Base-by-base conservation (phyloP, 2,329 filamentous ascomycete species). In the Myriangium duriaei region DNA sequence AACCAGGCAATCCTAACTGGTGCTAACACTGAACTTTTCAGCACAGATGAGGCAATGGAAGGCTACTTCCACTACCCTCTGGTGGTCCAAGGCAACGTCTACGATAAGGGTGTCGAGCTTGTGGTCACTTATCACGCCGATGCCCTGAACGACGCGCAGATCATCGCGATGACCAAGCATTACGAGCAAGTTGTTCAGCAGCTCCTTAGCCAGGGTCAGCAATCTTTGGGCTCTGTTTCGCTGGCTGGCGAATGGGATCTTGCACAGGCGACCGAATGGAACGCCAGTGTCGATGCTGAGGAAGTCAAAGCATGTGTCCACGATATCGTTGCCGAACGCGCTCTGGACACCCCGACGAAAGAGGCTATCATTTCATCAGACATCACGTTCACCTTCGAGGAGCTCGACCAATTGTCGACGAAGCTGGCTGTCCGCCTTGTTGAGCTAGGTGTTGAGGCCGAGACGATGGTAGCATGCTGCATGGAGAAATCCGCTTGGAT, bases 51-150 rank as follows among this genome's bases (percentile, higher is more conserved):
- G 6, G 14, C 17, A n/a, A 7, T 37, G 35, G 35, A 30, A 15
- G 26, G 11, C 4, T 58, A 57, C 37, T 56, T 56, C 47, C 57
- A 53, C 29, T 57, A 57, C 35, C 53, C 54, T 1, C 49, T 58
- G 19, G 50, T 53, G 17, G 51, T 57, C 45, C 53, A 51, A 11
- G 54, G 51, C 39, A 52, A 51, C 13, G 49, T 55, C 11, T 37
- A 45, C 10, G 32, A 44, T 16, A 34, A 41, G 9, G 40, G 42
- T 19, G 40, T 58, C 6, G 41, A 47, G 11, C 43, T 57, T 6
- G 53, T 57, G 44, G 49, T 49, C 13, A 47, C 56, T 16, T 55
- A 53, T 21, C 53, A 57, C 24, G 37, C 40, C 24, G 41, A 51
- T n/a, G 47, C 55, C 17, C 50, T 57, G 7, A 40, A 51, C 12